Base-by-base conservation (phyloP, 1,284 basidiomycete species). In the Phellopilus nigrolimitatus region DNA sequence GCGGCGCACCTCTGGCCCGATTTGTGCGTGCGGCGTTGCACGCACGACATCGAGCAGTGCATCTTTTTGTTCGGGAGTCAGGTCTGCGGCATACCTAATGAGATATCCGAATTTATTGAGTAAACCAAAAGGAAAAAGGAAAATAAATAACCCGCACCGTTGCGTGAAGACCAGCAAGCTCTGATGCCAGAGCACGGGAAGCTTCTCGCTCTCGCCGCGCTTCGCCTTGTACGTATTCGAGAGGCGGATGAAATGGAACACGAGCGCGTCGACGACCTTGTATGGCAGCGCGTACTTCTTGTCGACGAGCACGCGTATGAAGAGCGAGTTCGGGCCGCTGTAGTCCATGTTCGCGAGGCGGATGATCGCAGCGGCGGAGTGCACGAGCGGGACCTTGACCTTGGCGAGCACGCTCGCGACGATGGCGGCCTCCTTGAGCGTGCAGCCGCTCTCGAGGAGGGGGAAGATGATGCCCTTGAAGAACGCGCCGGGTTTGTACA, bases 391-490 rank as follows among this genome's bases (percentile, higher is more conserved):
- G 7, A 99, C 84, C 59, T 91, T 95, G 28, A 94, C 91, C 65
- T 90, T 93, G 8, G 91, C 79, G 9, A 99, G 73, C 15, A 99
- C 85, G 0, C 93, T 97, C 3, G 91, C 94, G 51, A 99, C 75
- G 53, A 99, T 95, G 3, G 94, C 90, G 0, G 95, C 93, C 72
- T 99, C 97, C 65, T 95, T 95, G 38, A 99, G 73, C 0, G 93
- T 90, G 62, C 93, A 95, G 12, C 90, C 88, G 40, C 71, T 73
- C 80, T 97, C 93, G 58, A 95, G 81, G 62, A 99, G 75, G 1
- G 97, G 97, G 68, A 99, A 99, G 31, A 99, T 78, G 54, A 99
- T 86, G 3, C 95, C 97, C 69, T 99, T 99, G 78, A 99, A 99
- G 67, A 98, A 98, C 1, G 97, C 95, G 1, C 90, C 90, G 3